A percentile compares a stretch with the other conserved stretches of the same genome.
Conservation (phyloP, 1,139 yeast genomes). For the Candida dubliniensis region DNA sequence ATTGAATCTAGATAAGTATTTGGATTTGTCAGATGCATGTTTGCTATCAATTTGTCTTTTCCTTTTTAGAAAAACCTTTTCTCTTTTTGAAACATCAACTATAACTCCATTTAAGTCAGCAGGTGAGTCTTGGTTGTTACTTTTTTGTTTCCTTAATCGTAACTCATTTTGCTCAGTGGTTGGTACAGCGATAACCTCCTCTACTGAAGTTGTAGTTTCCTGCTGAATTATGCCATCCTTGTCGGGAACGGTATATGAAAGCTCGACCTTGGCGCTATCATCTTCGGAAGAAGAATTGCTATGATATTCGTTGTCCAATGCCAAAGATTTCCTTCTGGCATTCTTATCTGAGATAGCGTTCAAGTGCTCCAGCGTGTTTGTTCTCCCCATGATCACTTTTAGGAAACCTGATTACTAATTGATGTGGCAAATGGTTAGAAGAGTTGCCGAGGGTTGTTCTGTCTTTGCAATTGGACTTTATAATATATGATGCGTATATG, state of each 20-base stretch:
- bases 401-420: background rate
- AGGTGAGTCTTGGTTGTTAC: background rate
- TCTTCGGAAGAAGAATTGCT: constrained; percentile 7
- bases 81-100: constrained; percentile 9
- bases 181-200: background rate
- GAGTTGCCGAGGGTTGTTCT: too few relatives aligned
- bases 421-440: background rate
- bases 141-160: constrained; percentile 1
- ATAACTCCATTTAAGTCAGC: constrained; percentile 9
- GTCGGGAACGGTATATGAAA: background rate
- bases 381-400: constrained; percentile 8
- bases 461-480: too few relatives aligned
- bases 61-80: constrained; percentile 10
- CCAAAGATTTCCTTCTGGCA: constrained; percentile 18
- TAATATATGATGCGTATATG: too few relatives aligned
- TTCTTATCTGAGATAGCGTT: constrained; percentile 15
- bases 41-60: constrained; percentile 5
- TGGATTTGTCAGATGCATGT: constrained; percentile 6
- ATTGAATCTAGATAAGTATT: constrained; percentile 15
- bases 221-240: background rate
- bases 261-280: constrained; percentile 1
- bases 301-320: constrained; percentile 20
- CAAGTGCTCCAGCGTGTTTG: constrained; percentile 17
- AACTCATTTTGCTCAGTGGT: background rate
- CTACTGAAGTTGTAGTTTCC: background rate